A percentile compares a stretch with the other conserved stretches of the same genome.
Conservation (phyloP, 805 yeast genomes). For the Teunomyces aglyptinius region DNA sequence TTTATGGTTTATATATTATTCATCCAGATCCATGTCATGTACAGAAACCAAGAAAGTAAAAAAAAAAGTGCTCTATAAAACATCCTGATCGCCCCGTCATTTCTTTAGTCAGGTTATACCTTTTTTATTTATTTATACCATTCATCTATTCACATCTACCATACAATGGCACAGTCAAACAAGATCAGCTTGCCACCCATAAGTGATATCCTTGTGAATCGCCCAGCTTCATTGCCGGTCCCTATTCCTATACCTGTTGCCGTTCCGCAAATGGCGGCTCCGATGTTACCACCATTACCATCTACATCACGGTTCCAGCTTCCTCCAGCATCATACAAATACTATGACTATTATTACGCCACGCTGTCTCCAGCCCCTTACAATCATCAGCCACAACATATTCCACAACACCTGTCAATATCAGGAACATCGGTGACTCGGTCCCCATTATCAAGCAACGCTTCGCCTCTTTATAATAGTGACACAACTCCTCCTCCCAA, state of each 20-base stretch:
- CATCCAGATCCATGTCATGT: slow-evolving; percentile 3
- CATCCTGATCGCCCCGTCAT: not conserved
- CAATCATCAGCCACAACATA: not conserved
- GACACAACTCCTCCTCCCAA: slow-evolving; percentile 12
- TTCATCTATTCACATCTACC: not conserved
- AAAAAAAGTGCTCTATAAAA: slow-evolving; percentile 6
- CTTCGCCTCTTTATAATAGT: slow-evolving; percentile 11
- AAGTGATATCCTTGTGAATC: slow-evolving; percentile 32
- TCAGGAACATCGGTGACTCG: slow-evolving; percentile 3
- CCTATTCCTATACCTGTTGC: slow-evolving; percentile 4
- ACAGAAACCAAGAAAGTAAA: slow-evolving; percentile 3
- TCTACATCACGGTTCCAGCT: not conserved
- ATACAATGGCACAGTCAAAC: slow-evolving; percentile 8
- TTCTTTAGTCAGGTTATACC: not conserved
- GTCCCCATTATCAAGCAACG: slow-evolving; percentile 10
- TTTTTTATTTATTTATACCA: not conserved
- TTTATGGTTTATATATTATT: slow-evolving; percentile 2
- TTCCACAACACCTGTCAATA: slow-evolving; percentile 1
- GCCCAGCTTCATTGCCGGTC: slow-evolving; percentile 6
- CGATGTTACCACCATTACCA: slow-evolving; percentile 10
- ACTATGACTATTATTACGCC: slow-evolving; percentile 14
- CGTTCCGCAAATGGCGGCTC: not conserved
- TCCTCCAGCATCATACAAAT: slow-evolving; percentile 9
- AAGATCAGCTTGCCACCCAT: slow-evolving; percentile 42
- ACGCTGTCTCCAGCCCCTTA: slow-evolving; percentile 2